Percentiles rank a stretch among this genome's conserved stretches.
Evolutionary conservation across 768 basidiomycete species (phyloP).

Genomic region (Termitomyces sp.): DNA sequence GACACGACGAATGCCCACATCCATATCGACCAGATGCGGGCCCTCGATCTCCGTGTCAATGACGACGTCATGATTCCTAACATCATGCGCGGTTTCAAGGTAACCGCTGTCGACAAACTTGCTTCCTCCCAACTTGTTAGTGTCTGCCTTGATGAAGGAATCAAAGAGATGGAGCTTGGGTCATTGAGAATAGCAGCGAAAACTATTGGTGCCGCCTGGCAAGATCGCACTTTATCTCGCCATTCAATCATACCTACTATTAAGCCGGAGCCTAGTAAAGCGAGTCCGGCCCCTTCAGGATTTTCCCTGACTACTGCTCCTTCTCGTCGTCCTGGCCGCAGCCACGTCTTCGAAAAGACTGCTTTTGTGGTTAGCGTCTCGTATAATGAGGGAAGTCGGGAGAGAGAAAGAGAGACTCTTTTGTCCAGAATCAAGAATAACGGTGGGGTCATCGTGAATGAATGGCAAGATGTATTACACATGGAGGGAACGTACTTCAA

Average conservation of each 20-base stretch:
- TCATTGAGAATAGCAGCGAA: conserved; percentile 52
- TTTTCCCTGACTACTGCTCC: conserved; percentile 38
- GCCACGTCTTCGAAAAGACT: conserved; percentile 43
- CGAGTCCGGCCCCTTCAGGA: conserved; percentile 50
- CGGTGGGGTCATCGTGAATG: conserved; percentile 62
- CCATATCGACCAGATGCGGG: conserved; percentile 52
- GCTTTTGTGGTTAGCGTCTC: conserved; percentile 68
- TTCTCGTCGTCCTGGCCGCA: conserved; percentile 29
- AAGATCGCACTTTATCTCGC: conserved; percentile 43
- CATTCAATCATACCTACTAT: conserved; percentile 43
- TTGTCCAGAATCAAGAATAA: conserved; percentile 42
- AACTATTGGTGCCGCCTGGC: conserved; percentile 52
- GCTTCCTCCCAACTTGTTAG: conserved; percentile 30
- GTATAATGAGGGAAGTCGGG: conserved; percentile 36
- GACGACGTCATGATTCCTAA: conserved; percentile 52
- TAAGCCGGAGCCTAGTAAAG: conserved; percentile 30
- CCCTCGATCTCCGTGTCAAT: conserved; percentile 45
- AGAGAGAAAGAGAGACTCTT: conserved; percentile 42
- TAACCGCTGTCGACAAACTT: conserved; percentile 31
- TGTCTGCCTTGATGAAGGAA: conserved; percentile 40
- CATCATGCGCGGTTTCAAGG: conserved; percentile 29
- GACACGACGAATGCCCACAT: conserved; percentile 52
- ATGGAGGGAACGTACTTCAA: conserved; percentile 52
- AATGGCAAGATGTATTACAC: conserved; percentile 54
- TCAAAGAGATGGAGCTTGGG: conserved; percentile 30